Evolutionary conservation across 2,329 filamentous ascomycete genomes (phyloP).

Genomic region (Metarhizium brunneum): DNA sequence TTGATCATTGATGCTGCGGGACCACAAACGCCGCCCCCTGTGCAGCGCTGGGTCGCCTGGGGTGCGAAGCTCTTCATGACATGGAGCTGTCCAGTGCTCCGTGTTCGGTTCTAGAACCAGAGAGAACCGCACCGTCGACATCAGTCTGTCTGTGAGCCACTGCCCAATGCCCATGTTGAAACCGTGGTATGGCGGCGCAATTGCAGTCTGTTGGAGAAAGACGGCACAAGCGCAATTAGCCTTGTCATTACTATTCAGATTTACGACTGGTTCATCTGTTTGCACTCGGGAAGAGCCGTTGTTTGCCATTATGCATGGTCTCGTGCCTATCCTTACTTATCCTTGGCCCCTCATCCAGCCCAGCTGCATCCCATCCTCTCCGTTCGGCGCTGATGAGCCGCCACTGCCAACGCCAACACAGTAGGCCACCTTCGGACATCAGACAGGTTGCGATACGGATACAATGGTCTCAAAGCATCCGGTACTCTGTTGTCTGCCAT

Average conservation of each 20-base stretch:
- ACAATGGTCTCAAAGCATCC: not conserved
- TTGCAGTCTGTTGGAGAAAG: too few relatives aligned
- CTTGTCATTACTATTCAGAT: too few relatives aligned
- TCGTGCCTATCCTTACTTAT: constrained; percentile 13
- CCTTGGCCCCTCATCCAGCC: not conserved
- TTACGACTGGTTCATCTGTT: too few relatives aligned
- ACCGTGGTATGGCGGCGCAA: too few relatives aligned
- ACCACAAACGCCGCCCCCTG: not conserved
- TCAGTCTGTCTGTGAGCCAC: not conserved
- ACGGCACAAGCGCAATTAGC: too few relatives aligned
- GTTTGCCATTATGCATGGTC: constrained; percentile 6
- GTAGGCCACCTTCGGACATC: not conserved
- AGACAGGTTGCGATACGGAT: not conserved
- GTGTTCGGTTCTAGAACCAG: constrained; percentile 17
- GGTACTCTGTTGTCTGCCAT: not conserved
- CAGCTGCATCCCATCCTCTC: not conserved
- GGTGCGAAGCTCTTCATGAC: not conserved
- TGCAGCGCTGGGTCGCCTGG: not conserved
- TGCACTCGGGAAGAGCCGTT: not conserved
- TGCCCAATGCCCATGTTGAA: too few relatives aligned
- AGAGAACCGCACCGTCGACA: constrained; percentile 10
- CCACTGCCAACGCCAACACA: not conserved
- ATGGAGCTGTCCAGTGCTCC: not conserved
- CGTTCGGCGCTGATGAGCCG: not conserved
- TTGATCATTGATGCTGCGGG: constrained; percentile 6